Evolutionary conservation across 2,329 filamentous ascomycete genomes (phyloP), one percentile per base, ranked within the genome.

Genomic region (Colletotrichum chrysophilum): DNA sequence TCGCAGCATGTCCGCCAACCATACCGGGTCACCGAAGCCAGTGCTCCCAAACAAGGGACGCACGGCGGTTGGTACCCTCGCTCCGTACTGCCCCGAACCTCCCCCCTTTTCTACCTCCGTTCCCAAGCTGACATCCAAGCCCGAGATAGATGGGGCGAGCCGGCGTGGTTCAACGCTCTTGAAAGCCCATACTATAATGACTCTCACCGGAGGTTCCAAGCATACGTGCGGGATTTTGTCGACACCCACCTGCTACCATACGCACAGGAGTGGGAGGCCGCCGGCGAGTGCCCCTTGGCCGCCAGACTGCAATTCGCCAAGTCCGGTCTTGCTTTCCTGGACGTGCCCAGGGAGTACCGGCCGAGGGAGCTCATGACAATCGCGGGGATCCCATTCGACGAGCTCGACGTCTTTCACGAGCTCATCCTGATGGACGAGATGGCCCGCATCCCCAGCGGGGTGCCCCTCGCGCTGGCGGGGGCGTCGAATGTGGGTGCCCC

Each of bases 221-320:
- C 89, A 48, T 86, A 85, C 6, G 84, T 93, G 0, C 89, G 93
- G 52, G 80, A 86, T 28, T 94, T 93, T 76, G 85, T 94, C 64
- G 89, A 94, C 74, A 85, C 87, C 3, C 84, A 92, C 48, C 86
- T 94, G 60, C 84, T 89, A 3, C 92, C 91, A 0, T 86, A 89
- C 77, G 89, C 89, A 5, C 87, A 92, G 36, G 90, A 93, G 52
- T 94, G 93, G 92, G 93, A 94, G 80, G 87, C 86, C 5, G 88
- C 88, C 4, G 88, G 89, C 3, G 81, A 88, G 70, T 89, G 90
- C 14, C 89, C 89, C 13, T 80, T 83, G 8, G 79, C 83, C 61
- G 88, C 84, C 43, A 81, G 84, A 56, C 80, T 80, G 7, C 79
- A 79, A 8, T 86, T 86, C 70, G 82, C 83, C 74, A 80, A 83